These are phyloP conservation scores for Streptanthus diversifolius DNA, from an alignment of 345 rosid genomes.

Conservation along the genomic window DNA sequence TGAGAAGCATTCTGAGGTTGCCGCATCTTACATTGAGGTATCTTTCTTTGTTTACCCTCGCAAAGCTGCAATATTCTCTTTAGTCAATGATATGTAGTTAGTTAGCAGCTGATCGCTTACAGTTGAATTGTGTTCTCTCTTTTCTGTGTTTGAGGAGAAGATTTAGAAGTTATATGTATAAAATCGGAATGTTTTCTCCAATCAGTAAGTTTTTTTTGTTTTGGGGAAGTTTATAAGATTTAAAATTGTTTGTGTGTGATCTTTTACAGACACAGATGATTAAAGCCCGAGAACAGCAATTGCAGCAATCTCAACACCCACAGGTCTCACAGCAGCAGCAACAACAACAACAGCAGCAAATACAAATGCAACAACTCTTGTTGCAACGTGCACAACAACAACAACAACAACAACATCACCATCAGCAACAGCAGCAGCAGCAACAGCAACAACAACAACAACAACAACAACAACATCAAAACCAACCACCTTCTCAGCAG, in stretches of 20 bases:
- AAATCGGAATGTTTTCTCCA: neutral
- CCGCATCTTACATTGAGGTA: slow-evolving; percentile 97
- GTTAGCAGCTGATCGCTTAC: neutral
- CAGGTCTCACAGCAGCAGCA: slow-evolving; percentile 63
- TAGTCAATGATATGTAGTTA: neutral
- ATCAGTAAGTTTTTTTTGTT: neutral
- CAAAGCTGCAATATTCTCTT: neutral
- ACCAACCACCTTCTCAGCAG: slow-evolving; percentile 49
- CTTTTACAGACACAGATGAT: slow-evolving; percentile 57
- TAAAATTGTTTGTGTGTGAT: neutral
- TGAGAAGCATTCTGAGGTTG: slow-evolving; percentile 98
- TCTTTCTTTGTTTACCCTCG: slow-evolving; percentile 2
- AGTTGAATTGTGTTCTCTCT: neutral
- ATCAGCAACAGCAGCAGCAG: slow-evolving; percentile 35
- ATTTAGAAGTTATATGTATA: neutral
- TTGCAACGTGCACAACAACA: slow-evolving; percentile 35
- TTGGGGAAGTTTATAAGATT: too few relatives aligned
- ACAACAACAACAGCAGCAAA: slow-evolving; percentile 51
- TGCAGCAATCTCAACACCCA: slow-evolving; percentile 48
- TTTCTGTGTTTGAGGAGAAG: neutral
- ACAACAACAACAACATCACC: slow-evolving; percentile 44
- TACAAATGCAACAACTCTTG: slow-evolving; percentile 43
- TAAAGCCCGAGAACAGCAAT: slow-evolving; percentile 67
- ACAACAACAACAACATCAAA: slow-evolving; percentile 43
- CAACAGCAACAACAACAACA: slow-evolving; percentile 46